Percentiles rank a stretch among this genome's conserved stretches.
phyloP scores from a whole-genome alignment of 176 grass and related monocot species.

The Calamus simplicifolius region DNA sequence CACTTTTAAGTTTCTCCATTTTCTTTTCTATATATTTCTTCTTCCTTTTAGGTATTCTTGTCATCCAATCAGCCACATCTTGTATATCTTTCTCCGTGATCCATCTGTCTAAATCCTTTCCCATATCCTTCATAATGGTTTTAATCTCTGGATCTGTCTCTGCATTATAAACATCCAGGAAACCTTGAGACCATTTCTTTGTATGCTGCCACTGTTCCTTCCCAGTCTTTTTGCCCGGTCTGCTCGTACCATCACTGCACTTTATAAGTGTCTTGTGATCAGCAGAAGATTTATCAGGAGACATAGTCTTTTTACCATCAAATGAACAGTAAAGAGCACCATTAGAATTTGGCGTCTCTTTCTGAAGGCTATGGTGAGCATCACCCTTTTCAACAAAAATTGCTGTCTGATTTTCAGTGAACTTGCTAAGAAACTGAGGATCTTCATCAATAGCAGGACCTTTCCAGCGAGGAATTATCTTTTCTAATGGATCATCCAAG shows the following conservation, averaged over 20 bases:
- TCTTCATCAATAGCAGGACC: conserved; percentile 19
- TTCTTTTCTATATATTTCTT: conserved; percentile 23
- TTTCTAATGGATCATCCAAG: conserved; percentile 27
- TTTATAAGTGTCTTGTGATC: conserved; percentile 21
- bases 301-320: conserved; percentile 5
- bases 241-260: conserved; percentile 25
- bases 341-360: conserved; percentile 9
- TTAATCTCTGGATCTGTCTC: conserved; percentile 29
- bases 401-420: neutral
- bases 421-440: conserved; percentile 19
- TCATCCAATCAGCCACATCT: conserved; percentile 13
- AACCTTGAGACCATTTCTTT: conserved; percentile 35
- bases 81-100: conserved; percentile 25
- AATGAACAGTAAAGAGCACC: conserved; percentile 1
- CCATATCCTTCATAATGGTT: conserved; percentile 21
- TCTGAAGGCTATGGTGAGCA: neutral
- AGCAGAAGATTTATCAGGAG: conserved; percentile 3
- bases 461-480: conserved; percentile 32
- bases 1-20: conserved; percentile 25
- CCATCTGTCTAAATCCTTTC: conserved; percentile 37
- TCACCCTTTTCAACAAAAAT: conserved; percentile 1
- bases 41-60: conserved; percentile 28
- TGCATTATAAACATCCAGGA: conserved; percentile 32
- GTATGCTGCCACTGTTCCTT: conserved; percentile 34
- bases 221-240: conserved; percentile 20